Conservation (phyloP, 1,139 yeast genomes). For the Candida sp. region DNA sequence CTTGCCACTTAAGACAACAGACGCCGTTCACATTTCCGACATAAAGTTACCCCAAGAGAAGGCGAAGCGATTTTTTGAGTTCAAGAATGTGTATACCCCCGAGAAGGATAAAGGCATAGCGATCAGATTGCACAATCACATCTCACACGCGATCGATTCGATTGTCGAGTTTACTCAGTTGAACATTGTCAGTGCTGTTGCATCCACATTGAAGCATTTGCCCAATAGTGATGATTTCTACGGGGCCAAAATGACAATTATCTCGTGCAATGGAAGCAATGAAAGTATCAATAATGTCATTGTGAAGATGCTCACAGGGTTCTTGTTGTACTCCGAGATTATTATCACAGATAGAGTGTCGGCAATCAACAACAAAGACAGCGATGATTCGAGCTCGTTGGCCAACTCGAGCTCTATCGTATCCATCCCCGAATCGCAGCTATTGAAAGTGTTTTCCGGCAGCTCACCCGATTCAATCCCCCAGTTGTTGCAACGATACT, state of each 20-base stretch:
- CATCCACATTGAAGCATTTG: conserved; percentile 62
- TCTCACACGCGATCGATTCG: conserved; percentile 18
- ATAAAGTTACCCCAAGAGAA: neutral
- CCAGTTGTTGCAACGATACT: conserved; percentile 1
- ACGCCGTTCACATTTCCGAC: conserved; percentile 1
- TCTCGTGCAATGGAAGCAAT: conserved; percentile 21
- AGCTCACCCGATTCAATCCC: neutral
- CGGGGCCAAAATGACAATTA: conserved; percentile 48
- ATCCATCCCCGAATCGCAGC: neutral
- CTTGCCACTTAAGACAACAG: neutral
- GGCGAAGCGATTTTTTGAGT: conserved; percentile 14
- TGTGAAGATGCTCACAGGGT: conserved; percentile 33
- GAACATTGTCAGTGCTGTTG: conserved; percentile 65
- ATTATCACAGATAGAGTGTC: conserved; percentile 2
- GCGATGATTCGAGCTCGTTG: conserved; percentile 8
- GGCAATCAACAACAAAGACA: conserved; percentile 2
- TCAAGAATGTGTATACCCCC: conserved; percentile 32
- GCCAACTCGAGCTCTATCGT: neutral
- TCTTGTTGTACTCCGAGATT: conserved; percentile 19
- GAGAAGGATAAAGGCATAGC: conserved; percentile 46
- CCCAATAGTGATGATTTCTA: conserved; percentile 50
- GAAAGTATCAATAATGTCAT: conserved; percentile 30
- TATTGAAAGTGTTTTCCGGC: neutral
- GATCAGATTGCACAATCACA: conserved; percentile 21
- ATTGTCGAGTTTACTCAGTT: conserved; percentile 55